phyloP scores from a whole-genome alignment of 2,329 filamentous ascomycete genomes.

The Raffaelea deltoideospora region DNA sequence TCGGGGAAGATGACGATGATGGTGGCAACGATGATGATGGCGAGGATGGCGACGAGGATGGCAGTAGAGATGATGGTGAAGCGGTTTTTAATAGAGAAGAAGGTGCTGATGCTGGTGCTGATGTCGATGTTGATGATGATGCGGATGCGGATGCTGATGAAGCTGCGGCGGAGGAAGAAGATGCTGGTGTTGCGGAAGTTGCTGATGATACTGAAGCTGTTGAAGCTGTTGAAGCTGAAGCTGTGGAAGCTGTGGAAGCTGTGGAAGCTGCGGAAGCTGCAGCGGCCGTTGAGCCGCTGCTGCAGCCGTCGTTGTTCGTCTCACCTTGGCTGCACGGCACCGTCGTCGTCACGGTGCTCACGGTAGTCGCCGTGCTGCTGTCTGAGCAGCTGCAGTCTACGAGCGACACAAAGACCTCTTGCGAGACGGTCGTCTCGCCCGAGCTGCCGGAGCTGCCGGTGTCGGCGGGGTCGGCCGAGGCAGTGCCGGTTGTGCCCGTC shows the following conservation, averaged over 20 bases:
- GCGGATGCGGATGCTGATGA: neutral
- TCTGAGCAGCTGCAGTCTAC: constrained; percentile 8
- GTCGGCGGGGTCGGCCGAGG: neutral
- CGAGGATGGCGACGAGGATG: neutral
- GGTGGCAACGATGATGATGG: neutral
- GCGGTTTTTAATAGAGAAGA: neutral
- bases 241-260: neutral
- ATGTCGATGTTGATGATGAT: constrained; percentile 1
- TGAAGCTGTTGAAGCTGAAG: neutral
- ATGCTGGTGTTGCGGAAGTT: neutral
- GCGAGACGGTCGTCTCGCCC: neutral
- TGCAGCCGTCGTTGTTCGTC: constrained; percentile 5
- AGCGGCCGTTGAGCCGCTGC: neutral
- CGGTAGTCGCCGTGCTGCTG: neutral
- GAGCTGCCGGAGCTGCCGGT: neutral
- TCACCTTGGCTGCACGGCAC: constrained; percentile 8
- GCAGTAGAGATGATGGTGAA: neutral
- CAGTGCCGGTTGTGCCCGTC: neutral
- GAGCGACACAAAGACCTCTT: constrained; percentile 7
- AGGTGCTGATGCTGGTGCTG: neutral
- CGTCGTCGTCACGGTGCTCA: constrained; percentile 1
- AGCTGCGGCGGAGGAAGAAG: neutral
- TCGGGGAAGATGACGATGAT: neutral
- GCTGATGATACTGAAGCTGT: neutral
- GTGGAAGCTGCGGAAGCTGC: neutral